Evolutionary conservation across 2,329 filamentous ascomycete species (phyloP).

Genomic region (Microsporum audouinii): DNA sequence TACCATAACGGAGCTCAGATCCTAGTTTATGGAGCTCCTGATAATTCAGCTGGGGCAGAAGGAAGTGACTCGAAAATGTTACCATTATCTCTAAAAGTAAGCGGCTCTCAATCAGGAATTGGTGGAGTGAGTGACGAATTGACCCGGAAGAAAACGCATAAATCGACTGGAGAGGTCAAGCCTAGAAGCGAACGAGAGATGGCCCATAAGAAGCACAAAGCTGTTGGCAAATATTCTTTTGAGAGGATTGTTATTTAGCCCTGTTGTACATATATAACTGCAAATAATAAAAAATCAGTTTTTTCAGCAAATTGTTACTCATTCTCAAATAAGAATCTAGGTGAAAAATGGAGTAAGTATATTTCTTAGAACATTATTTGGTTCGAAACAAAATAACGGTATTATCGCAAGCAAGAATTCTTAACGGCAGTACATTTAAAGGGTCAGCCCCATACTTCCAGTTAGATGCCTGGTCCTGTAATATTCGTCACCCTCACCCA

Average conservation of each 20-base stretch:
- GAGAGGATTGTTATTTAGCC: constrained; percentile 59
- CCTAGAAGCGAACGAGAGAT: constrained; percentile 60
- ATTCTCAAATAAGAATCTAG: not conserved
- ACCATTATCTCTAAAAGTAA: constrained; percentile 60
- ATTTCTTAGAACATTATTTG: no score
- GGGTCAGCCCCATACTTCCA: no score
- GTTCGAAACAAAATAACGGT: no score
- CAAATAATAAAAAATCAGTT: not conserved
- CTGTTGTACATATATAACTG: not conserved
- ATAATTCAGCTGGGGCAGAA: not conserved
- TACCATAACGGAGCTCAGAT: constrained; percentile 28
- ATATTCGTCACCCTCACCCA: no score
- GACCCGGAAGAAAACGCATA: constrained; percentile 40
- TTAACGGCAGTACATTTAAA: no score
- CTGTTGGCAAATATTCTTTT: constrained; percentile 70
- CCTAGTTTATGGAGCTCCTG: constrained; percentile 15
- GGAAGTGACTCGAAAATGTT: constrained; percentile 38
- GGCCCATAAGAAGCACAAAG: constrained; percentile 65
- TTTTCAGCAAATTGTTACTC: not conserved
- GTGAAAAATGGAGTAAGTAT: no score
- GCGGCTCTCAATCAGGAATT: constrained; percentile 31
- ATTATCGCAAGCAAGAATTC: no score
- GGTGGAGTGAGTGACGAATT: constrained; percentile 36
- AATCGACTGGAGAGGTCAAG: constrained; percentile 58
- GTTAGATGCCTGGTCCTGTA: no score